These are phyloP conservation scores for Mucor piriformis DNA, from an alignment of 371 early-diverging fungal genomes.

Conservation along the genomic window DNA sequence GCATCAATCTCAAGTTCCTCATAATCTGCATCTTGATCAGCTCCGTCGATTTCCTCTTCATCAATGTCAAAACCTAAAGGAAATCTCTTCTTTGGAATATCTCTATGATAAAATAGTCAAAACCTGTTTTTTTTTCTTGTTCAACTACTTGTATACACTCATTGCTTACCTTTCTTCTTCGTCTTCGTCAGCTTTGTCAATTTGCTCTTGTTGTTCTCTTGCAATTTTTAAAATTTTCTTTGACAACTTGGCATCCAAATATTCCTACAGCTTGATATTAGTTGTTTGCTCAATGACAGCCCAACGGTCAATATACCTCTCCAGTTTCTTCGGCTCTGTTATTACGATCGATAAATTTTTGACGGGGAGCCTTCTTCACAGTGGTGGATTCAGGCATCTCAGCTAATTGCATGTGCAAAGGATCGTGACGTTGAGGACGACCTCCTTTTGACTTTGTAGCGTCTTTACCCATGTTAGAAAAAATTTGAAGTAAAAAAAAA, in stretches of 20 bases:
- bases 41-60: conserved; percentile 60
- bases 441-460: conserved; percentile 23
- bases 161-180: conserved; percentile 34
- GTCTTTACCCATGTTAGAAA: conserved; percentile 40
- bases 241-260: conserved; percentile 89
- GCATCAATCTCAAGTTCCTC: conserved; percentile 73
- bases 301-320: conserved; percentile 19
- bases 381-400: conserved; percentile 58
- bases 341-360: conserved; percentile 69
- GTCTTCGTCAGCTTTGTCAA: conserved; percentile 48
- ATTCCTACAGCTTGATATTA: conserved; percentile 49
- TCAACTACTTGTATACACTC: background rate
- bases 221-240: conserved; percentile 87
- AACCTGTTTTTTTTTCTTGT: background rate
- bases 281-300: background rate
- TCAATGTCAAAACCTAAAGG: conserved; percentile 49
- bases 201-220: conserved; percentile 88
- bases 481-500: background rate
- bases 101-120: conserved; percentile 1
- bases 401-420: conserved; percentile 73
- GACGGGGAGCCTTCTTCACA: conserved; percentile 50
- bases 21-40: conserved; percentile 57
- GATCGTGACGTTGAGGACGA: conserved; percentile 71
- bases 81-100: conserved; percentile 15
- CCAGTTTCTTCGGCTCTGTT: conserved; percentile 51